Evolutionary conservation across 2,329 filamentous ascomycete species (phyloP).

Genomic region (Dactylellina sp.): DNA sequence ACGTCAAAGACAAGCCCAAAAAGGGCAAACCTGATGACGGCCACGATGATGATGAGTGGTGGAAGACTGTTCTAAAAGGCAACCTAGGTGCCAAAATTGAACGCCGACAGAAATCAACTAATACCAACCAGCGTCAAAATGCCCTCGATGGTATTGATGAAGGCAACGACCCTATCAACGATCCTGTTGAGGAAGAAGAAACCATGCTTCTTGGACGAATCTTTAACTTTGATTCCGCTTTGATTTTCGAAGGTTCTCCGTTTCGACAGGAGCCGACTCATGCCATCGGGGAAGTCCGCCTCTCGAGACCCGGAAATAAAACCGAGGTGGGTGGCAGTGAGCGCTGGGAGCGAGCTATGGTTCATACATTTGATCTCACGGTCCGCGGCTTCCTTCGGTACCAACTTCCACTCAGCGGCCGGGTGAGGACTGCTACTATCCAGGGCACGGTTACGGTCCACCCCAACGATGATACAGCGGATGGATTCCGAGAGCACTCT

Average conservation of each 20-base stretch:
- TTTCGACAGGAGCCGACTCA: constrained; percentile 78
- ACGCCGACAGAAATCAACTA: constrained; percentile 11
- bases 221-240: constrained; percentile 83
- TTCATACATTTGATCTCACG: constrained; percentile 93
- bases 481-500: constrained; percentile 45
- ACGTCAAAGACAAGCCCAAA: constrained; percentile 72
- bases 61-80: constrained; percentile 30
- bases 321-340: constrained; percentile 83
- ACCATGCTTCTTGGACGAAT: constrained; percentile 95
- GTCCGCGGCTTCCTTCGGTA: constrained; percentile 92
- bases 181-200: constrained; percentile 74
- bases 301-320: constrained; percentile 85
- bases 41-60: constrained; percentile 34
- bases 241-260: constrained; percentile 90
- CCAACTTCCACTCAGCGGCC: constrained; percentile 60
- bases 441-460: constrained; percentile 60
- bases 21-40: constrained; percentile 46
- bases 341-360: constrained; percentile 89
- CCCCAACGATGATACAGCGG: constrained; percentile 58
- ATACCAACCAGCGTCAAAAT: constrained; percentile 5
- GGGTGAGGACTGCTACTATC: constrained; percentile 60
- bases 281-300: constrained; percentile 84
- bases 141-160: constrained; percentile 62
- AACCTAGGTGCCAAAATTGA: constrained; percentile 25
- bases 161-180: constrained; percentile 61